A percentile compares a stretch with the other conserved stretches of the same genome.
Evolutionary conservation across 495 filamentous ascomycete species (phyloP).

Genomic region (Lasiosphaeriaceae sp.): DNA sequence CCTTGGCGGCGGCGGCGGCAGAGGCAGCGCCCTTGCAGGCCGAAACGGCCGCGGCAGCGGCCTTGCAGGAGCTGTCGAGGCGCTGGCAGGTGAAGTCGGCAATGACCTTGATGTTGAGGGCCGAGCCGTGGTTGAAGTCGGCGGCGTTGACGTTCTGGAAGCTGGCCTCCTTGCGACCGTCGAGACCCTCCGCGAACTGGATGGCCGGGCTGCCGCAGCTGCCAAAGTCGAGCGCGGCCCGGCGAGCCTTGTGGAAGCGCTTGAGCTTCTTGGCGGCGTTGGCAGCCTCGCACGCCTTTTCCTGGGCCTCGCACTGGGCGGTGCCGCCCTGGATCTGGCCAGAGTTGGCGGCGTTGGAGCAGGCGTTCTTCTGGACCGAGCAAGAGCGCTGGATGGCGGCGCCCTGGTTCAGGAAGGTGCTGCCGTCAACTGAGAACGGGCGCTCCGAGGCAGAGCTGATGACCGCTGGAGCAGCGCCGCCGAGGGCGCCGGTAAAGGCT

Average conservation of each 20-base stretch:
- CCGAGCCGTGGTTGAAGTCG: conserved; percentile 58
- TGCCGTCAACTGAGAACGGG: conserved; percentile 54
- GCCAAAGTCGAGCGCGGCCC: conserved; percentile 39
- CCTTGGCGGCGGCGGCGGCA: conserved; percentile 30
- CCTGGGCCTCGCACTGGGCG: conserved; percentile 47
- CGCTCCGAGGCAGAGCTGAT: conserved; percentile 39
- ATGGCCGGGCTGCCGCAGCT: conserved; percentile 53
- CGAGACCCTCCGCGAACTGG: conserved; percentile 48
- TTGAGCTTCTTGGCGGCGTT: conserved; percentile 14
- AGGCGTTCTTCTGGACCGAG: conserved; percentile 54
- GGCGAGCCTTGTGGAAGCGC: conserved; percentile 23
- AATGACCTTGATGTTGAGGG: conserved; percentile 52
- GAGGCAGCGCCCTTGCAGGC: conserved; percentile 44
- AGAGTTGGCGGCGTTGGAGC: conserved; percentile 53
- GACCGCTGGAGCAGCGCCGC: conserved; percentile 48
- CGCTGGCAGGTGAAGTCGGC: conserved; percentile 54
- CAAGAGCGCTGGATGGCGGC: conserved; percentile 53
- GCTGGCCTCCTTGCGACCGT: conserved; percentile 48
- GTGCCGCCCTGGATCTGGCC: conserved; percentile 38
- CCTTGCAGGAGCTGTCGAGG: conserved; percentile 50
- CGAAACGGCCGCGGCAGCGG: conserved; percentile 40
- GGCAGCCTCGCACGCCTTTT: conserved; percentile 40
- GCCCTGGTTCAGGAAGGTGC: conserved; percentile 46
- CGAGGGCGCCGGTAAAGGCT: conserved; percentile 53
- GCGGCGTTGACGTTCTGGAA: conserved; percentile 47